Evolutionary conservation across 305 asterid species (phyloP), one percentile per base, ranked within the genome.

Genomic region (Fraxinus paxiana): DNA sequence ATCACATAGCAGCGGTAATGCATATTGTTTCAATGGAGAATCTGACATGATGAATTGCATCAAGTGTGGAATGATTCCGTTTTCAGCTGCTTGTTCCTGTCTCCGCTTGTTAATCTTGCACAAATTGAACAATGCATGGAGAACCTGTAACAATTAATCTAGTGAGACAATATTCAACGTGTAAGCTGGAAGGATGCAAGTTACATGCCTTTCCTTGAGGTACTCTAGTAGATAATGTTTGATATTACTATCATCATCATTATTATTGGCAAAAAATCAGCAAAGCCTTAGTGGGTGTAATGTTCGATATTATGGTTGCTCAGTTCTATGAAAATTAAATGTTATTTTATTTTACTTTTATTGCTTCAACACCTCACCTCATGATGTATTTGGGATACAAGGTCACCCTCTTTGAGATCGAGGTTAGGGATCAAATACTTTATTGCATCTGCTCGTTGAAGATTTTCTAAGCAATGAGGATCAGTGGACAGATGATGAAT

Each of bases 1-100:
- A 86, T 96, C 99, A 87, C 98, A 94, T 73, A 96, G 90, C 76
- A 96, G 89, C 83, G 98, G 99, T 82, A 96, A 90, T 38, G 99
- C 98, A 85, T 85, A 92, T 88, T 93, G 98, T 84, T 87, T 92
- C 81, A 96, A 81, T 70, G 98, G 98, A 84, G 99, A 96, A 90
- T 86, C 94, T 78, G 95, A 88, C 97, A 92, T 91, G 82, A 96
- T 90, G 83, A 96, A 93, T 80, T 87, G 95, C 98, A 96, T 90
- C 85, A 96, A 88, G 86, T 92, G 99, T 81, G 99, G 99, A 87
- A 96, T 93, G 73, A 96, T 94, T 87, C 99, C 99, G 83, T 96
- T 93, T 88, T 96, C 99, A 33, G 98, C 99, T 17, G 99, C 98
- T 84, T 93, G 98, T 87, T 96, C 98, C 89, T 96, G 99, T 84